These are phyloP conservation scores for Malbranchea zuffiana DNA, from an alignment of 2,329 filamentous ascomycete species.

Conservation along the genomic window DNA sequence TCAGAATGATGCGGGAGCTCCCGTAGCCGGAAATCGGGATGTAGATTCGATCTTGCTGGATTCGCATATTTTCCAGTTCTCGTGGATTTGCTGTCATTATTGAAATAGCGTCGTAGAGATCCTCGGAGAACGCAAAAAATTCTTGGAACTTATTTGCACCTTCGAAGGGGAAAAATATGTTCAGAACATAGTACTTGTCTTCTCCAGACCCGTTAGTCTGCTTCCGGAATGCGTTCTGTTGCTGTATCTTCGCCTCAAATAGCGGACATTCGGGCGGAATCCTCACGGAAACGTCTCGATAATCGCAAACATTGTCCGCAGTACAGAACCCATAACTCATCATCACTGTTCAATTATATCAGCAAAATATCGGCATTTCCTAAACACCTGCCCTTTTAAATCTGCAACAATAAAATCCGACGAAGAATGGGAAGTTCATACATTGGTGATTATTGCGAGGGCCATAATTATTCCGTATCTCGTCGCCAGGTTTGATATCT, in stretches of 20 bases:
- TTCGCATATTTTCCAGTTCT: conserved; percentile 28
- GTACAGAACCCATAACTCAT: conserved; percentile 39
- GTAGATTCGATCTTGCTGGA: conserved; percentile 24
- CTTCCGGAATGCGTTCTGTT: conserved; percentile 26
- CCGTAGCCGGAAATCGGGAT: conserved; percentile 23
- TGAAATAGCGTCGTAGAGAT: conserved; percentile 33
- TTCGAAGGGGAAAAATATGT: conserved; percentile 34
- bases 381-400: neutral
- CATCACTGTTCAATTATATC: conserved; percentile 28
- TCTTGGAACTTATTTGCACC: conserved; percentile 27
- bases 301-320: conserved; percentile 34
- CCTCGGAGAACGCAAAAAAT: conserved; percentile 33
- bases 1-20: conserved; percentile 29
- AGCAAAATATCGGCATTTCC: conserved; percentile 1
- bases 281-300: conserved; percentile 32
- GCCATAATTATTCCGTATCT: conserved; percentile 61
- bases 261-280: conserved; percentile 31
- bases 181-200: conserved; percentile 36
- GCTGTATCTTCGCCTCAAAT: conserved; percentile 25
- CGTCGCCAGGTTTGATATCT: conserved; percentile 41
- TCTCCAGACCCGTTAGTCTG: conserved; percentile 20
- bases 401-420: neutral
- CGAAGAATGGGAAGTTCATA: conserved; percentile 15
- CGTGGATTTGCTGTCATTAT: conserved; percentile 33
- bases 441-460: conserved; percentile 62